phyloP scores from a whole-genome alignment of 129 eudicot species.

The Arctium minus region DNA sequence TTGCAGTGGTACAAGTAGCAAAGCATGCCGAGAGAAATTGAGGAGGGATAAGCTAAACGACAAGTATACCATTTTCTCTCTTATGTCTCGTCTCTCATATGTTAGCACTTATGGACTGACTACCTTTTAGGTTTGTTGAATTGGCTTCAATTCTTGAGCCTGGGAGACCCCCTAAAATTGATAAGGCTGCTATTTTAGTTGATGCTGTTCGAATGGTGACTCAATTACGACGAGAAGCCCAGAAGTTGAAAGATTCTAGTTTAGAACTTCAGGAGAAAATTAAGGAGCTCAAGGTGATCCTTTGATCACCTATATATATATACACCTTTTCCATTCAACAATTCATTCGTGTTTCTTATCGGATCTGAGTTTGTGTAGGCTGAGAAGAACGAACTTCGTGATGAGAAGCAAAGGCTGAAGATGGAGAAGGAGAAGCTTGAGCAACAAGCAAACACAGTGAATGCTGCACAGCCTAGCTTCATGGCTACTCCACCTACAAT shows the following conservation, averaged over 20 bases:
- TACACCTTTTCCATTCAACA: neutral
- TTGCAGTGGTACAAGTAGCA: conserved; percentile 64
- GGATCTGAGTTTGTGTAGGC: conserved; percentile 16
- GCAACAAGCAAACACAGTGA: conserved; percentile 55
- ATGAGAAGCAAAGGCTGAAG: conserved; percentile 86
- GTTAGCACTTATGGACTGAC: neutral
- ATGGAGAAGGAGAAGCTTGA: conserved; percentile 79
- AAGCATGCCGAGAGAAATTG: conserved; percentile 92
- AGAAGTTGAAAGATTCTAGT: conserved; percentile 73
- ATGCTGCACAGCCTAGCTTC: conserved; percentile 48
- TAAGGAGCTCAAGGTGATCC: conserved; percentile 65
- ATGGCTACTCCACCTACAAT: conserved; percentile 47
- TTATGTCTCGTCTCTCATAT: neutral
- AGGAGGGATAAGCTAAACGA: conserved; percentile 86
- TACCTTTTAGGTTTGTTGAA: conserved; percentile 58
- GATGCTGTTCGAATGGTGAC: conserved; percentile 82
- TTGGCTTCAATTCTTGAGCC: conserved; percentile 83
- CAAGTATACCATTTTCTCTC: conserved; percentile 40
- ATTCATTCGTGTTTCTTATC: neutral
- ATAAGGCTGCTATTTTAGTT: conserved; percentile 77
- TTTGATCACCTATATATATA: neutral
- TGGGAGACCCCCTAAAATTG: conserved; percentile 72
- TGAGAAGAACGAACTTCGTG: conserved; percentile 85
- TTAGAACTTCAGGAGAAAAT: conserved; percentile 70
- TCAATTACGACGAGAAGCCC: conserved; percentile 67